Evolutionary conservation across 495 filamentous ascomycete species (phyloP).

Genomic region (Letharia columbiana): DNA sequence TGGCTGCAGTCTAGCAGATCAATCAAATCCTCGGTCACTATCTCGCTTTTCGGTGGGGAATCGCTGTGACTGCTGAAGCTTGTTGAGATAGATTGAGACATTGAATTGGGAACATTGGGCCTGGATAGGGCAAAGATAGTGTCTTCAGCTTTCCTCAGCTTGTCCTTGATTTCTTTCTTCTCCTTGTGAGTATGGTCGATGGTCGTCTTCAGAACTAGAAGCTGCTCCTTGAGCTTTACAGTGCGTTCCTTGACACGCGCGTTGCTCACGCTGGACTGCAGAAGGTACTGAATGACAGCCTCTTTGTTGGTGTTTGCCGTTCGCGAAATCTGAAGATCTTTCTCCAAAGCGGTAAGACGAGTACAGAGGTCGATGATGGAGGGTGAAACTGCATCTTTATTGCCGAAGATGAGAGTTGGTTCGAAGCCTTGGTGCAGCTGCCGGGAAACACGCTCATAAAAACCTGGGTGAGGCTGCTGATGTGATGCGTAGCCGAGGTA

Average conservation of each 20-base stretch:
- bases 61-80: not conserved
- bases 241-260: not conserved
- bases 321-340: not conserved
- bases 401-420: not conserved
- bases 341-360: constrained; percentile 2
- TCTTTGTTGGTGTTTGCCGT: not conserved
- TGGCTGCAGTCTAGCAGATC: not conserved
- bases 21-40: not conserved
- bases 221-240: not conserved
- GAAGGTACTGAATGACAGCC: not conserved
- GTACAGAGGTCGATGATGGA: not conserved
- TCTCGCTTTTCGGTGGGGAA: not conserved
- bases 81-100: not conserved
- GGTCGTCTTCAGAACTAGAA: not conserved
- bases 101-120: not conserved
- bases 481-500: not conserved
- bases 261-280: not conserved
- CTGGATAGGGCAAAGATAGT: not conserved
- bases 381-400: not conserved
- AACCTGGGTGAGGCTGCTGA: not conserved
- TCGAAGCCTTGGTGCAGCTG: not conserved
- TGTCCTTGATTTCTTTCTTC: not conserved
- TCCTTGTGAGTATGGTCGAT: not conserved
- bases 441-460: not conserved
- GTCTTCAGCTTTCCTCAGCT: constrained; percentile 3